Evolutionary conservation across 1,284 basidiomycete genomes (phyloP).

Genomic region (Mycena citricolor): DNA sequence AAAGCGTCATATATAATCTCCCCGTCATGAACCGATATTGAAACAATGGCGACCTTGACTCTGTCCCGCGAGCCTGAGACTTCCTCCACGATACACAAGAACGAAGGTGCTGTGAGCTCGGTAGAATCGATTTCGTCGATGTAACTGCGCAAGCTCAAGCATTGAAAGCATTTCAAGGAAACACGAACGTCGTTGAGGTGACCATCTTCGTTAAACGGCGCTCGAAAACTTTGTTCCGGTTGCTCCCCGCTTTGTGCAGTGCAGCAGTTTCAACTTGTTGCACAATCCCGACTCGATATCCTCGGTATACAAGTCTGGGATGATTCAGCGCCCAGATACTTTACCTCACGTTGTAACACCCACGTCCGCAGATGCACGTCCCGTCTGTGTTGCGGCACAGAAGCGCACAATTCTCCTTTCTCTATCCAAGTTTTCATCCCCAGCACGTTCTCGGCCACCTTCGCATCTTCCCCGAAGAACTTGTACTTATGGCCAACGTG

Average conservation of each 20-base stretch:
- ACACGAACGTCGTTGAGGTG: slow-evolving; percentile 84
- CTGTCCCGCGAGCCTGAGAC: slow-evolving; percentile 40
- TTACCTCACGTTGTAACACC: slow-evolving; percentile 28
- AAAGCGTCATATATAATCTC: slow-evolving; percentile 93
- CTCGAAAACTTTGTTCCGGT: slow-evolving; percentile 79
- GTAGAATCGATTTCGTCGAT: slow-evolving; percentile 72
- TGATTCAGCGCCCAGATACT: slow-evolving; percentile 2
- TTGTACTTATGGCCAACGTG: slow-evolving; percentile 89
- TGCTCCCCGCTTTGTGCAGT: slow-evolving; percentile 88
- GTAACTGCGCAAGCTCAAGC: slow-evolving; percentile 45
- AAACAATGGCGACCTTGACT: slow-evolving; percentile 73
- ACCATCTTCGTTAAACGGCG: slow-evolving; percentile 82
- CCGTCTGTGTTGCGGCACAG: slow-evolving; percentile 79
- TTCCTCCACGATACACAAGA: slow-evolving; percentile 78
- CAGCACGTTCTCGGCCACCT: slow-evolving; percentile 77
- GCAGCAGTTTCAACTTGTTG: slow-evolving; percentile 95
- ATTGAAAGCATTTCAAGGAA: slow-evolving; percentile 2
- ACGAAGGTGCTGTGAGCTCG: slow-evolving; percentile 41
- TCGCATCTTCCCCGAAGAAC: slow-evolving; percentile 90
- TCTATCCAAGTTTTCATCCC: slow-evolving; percentile 79
- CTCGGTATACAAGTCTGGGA: slow-evolving; percentile 76
- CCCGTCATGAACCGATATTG: slow-evolving; percentile 84
- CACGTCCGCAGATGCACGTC: slow-evolving; percentile 89
- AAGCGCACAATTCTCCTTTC: slow-evolving; percentile 82
- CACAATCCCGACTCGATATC: slow-evolving; percentile 89